Conservation (phyloP, 1,139 yeast species). For the Sugiyamaella pinicola region DNA sequence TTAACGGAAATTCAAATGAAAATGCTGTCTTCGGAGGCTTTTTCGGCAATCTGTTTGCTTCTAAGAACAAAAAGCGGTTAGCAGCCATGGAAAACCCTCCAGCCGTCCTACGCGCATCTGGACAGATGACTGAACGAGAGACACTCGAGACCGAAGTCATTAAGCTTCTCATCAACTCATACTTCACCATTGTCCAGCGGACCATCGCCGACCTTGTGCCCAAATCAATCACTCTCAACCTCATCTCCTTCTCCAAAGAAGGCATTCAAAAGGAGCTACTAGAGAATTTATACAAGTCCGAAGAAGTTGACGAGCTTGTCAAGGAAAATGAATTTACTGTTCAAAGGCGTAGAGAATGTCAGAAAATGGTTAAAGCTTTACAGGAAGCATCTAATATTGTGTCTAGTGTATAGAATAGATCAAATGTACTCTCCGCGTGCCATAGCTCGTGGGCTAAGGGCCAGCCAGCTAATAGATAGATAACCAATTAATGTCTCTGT, state of each 20-base stretch:
- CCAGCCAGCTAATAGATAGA: neutral
- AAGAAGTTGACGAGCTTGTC: slow-evolving; percentile 76
- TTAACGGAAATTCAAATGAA: slow-evolving; percentile 30
- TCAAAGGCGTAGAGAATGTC: slow-evolving; percentile 91
- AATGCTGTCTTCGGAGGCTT: slow-evolving; percentile 58
- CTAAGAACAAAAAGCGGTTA: slow-evolving; percentile 88
- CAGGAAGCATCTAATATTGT: slow-evolving; percentile 91
- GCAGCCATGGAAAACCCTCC: slow-evolving; percentile 99
- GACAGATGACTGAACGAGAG: slow-evolving; percentile 93
- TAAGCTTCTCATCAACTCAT: slow-evolving; percentile 84
- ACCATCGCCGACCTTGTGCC: slow-evolving; percentile 93
- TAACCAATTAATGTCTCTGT: neutral
- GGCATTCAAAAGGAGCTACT: slow-evolving; percentile 90
- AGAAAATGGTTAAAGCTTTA: slow-evolving; percentile 92
- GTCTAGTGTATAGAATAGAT: slow-evolving; percentile 44
- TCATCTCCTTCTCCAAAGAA: slow-evolving; percentile 71
- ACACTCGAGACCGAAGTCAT: slow-evolving; percentile 96
- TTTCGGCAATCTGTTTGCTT: slow-evolving; percentile 92
- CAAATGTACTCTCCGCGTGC: slow-evolving; percentile 8
- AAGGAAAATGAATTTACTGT: slow-evolving; percentile 91
- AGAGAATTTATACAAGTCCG: slow-evolving; percentile 82
- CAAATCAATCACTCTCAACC: slow-evolving; percentile 89
- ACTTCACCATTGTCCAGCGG: slow-evolving; percentile 88
- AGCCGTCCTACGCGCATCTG: slow-evolving; percentile 88
- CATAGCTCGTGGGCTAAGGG: neutral